Percentiles rank a stretch among this genome's conserved stretches.
Conservation (phyloP, 2,329 filamentous ascomycete genomes). For the Ophiostoma sp. region DNA sequence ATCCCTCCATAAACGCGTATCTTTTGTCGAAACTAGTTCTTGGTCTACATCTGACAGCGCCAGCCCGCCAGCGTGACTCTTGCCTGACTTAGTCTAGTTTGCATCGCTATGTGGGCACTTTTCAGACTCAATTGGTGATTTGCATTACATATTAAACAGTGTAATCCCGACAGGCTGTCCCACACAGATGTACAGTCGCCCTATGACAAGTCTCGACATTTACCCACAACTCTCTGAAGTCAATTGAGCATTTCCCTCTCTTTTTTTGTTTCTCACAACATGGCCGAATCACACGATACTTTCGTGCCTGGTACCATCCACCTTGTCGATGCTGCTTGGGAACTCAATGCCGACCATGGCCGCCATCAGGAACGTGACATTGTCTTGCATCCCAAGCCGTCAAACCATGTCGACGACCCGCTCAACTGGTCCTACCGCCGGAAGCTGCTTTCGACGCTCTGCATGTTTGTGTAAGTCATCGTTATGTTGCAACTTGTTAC, state of each 20-base stretch:
- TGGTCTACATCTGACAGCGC: neutral
- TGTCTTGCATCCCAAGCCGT: neutral
- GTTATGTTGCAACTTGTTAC: too few relatives aligned
- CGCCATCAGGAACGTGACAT: neutral
- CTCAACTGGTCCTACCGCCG: conserved; percentile 5
- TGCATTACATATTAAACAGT: neutral
- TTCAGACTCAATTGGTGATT: neutral
- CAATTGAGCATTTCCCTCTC: too few relatives aligned
- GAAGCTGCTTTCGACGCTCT: neutral
- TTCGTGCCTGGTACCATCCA: neutral
- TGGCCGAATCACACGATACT: neutral
- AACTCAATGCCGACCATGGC: neutral
- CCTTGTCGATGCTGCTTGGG: neutral
- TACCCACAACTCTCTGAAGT: neutral
- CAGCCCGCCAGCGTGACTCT: neutral
- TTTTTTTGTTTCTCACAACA: neutral
- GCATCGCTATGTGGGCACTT: neutral
- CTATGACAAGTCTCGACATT: neutral
- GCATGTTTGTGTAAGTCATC: neutral
- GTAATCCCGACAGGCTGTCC: neutral
- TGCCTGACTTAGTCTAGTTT: neutral
- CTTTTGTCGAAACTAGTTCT: neutral
- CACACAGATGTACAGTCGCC: neutral
- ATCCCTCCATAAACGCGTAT: neutral
- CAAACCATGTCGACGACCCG: neutral